Base-by-base conservation (phyloP, 352 stramenopile genomes). In the Globisporangium megalacanthum region DNA sequence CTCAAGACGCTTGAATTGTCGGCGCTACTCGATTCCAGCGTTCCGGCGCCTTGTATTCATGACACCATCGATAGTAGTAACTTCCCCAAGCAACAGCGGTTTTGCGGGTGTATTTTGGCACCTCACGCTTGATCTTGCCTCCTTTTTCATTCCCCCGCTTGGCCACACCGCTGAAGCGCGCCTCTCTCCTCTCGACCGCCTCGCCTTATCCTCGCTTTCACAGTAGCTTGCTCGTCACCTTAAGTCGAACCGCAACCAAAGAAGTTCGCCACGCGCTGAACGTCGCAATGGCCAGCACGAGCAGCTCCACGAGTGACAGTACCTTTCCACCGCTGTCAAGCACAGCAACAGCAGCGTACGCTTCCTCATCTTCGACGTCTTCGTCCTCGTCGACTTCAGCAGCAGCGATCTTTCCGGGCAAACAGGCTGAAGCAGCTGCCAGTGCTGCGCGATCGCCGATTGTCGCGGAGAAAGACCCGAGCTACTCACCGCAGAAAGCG, bases 381-480 rank as follows among this genome's bases (percentile, higher is more conserved):
- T 54, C 51, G 42, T 35, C 45, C 20, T 44, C 49, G 9, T 44
- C 49, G 47, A 36, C 47, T 9, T 31, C 44, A 20, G 49, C 15
- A 3, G 35, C 50, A 45, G 50, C 33, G n/a, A 55, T 25, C 49
- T 54, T 58, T 14, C 36, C 39, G 19, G 47, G 61, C 15, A 66
- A 61, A 42, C 60, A 61, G 13, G 48, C 19, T 19, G 59, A 65
- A 22, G n/a, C 48, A 17, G 36, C 39, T 35, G 48, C 15, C 10
- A 5, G 50, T 13, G 39, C 10, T 44, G 17, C 35, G 2, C 51
- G 52, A 22, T 56, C 46, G 1, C 53, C 60, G 10, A 11, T 61
- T 11, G 37, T 8, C 2, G 42, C 17, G 19, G 35, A 13, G 22
- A 57, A 65, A 29, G 49, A 57, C 6, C 48, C 42, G 29, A 31